Percentiles rank a stretch among this genome's conserved stretches.
phyloP scores from a whole-genome alignment of 805 yeast species.

The Suhomyces sp. region DNA sequence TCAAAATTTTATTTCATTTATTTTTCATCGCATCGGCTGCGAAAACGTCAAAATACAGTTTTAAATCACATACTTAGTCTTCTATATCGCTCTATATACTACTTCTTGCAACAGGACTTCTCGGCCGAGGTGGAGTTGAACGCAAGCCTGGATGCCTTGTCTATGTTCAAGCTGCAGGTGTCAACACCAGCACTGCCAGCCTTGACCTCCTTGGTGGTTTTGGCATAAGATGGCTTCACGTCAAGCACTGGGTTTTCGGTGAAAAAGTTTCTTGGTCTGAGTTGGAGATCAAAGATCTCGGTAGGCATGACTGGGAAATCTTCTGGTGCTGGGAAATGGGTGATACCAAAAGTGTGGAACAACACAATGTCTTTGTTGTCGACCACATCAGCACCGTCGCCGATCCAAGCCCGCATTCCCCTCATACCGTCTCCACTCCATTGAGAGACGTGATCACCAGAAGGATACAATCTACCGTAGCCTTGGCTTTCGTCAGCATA shows the following conservation, averaged over 20 bases:
- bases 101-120: slow-evolving; percentile 23
- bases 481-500: slow-evolving; percentile 53
- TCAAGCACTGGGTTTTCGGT: slow-evolving; percentile 75
- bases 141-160: slow-evolving; percentile 52
- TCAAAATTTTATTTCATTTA: neutral
- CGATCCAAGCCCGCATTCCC: slow-evolving; percentile 69
- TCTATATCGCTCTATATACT: neutral
- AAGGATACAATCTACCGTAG: slow-evolving; percentile 68
- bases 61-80: neutral
- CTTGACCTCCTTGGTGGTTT: slow-evolving; percentile 41
- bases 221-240: slow-evolving; percentile 58
- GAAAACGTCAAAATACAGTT: neutral
- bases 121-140: slow-evolving; percentile 35
- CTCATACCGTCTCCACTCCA: slow-evolving; percentile 66
- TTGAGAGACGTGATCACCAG: slow-evolving; percentile 76
- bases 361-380: slow-evolving; percentile 70
- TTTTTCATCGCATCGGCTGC: neutral
- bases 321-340: slow-evolving; percentile 87
- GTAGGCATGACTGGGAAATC: slow-evolving; percentile 90
- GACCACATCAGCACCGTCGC: slow-evolving; percentile 54
- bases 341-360: slow-evolving; percentile 81
- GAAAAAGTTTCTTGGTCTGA: slow-evolving; percentile 80
- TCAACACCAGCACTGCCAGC: slow-evolving; percentile 36
- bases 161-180: slow-evolving; percentile 37
- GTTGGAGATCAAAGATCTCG: slow-evolving; percentile 69